phyloP scores from a whole-genome alignment of 1,284 basidiomycete genomes.

The Blastosporella zonata region DNA sequence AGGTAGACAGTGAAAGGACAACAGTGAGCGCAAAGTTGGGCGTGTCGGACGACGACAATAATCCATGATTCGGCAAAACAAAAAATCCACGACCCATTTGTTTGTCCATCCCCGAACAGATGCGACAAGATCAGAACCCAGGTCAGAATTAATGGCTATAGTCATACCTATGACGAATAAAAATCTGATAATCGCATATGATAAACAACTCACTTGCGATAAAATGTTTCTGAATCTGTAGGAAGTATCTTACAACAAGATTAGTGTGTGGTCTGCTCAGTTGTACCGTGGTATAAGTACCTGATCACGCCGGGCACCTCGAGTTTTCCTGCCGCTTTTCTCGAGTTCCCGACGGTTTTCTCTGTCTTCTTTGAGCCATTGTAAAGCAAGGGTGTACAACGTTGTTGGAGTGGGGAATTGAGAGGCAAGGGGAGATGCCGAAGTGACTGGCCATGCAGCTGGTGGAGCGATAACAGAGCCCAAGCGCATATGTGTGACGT shows the following conservation, averaged over 20 bases:
- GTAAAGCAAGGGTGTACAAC: conserved; percentile 73
- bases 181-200: background rate
- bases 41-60: too few species aligned
- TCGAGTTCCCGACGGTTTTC: conserved; percentile 59
- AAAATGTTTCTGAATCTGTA: conserved; percentile 85
- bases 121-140: conserved; percentile 11
- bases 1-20: too few species aligned
- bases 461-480: conserved; percentile 71
- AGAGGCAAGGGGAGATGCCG: conserved; percentile 18
- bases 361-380: conserved; percentile 85
- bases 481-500: conserved; percentile 85
- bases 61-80: background rate
- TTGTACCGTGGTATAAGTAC: too few species aligned
- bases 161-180: conserved; percentile 53
- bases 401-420: conserved; percentile 29
- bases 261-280: too few species aligned
- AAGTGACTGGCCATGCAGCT: conserved; percentile 60
- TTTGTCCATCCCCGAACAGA: background rate
- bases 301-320: conserved; percentile 67
- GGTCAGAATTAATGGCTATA: conserved; percentile 49
- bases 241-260: conserved; percentile 44
- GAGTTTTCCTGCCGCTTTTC: conserved; percentile 55
- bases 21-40: too few species aligned
- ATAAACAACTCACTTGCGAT: conserved; percentile 65
- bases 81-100: background rate